Base-by-base conservation (phyloP, 352 stramenopile species). In the Pilasporangium apinafurcum region DNA sequence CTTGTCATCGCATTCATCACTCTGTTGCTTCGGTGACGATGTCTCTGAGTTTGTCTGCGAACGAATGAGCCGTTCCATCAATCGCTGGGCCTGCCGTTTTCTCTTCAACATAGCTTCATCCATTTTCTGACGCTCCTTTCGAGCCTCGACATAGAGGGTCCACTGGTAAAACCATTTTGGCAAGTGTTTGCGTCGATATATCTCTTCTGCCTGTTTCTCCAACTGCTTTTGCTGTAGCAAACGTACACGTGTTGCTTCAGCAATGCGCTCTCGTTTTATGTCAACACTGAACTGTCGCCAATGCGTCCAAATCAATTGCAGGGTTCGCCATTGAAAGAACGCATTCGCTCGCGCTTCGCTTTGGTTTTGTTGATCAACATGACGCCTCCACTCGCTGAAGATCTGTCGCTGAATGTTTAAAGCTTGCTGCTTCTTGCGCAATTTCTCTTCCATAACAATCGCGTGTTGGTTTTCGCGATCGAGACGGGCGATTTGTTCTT, bases 111-210 rank as follows among this genome's bases (percentile, higher is more conserved):
- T 53, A 12, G 59, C 56, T 2, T 39, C 5, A 31, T 60, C 46
- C 9, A 58, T 28, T n/a, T 44, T 37, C n/a, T 44, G 44, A 10
- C 49, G 50, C 8, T 82, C 62, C 32, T 66, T 67, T 21, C 38
- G 22, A 13, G 61, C 56, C 17, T 20, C 44, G 8, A 58, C 47
- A 14, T 45, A 53, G 14, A 30, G 37, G 1, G n/a, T 35, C 76
- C 76, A 88, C 4, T 32, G 54, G 33, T 80, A 74, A 41, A 88
- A 86, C 68, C 54, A 78, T 21, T 39, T 42, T 0, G 71, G 58
- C 16, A 88, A 37, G 16, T 50, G 52, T 28, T 55, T 71, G 3
- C 38, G 27, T 3, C 69, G 62, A 44, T 59, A 46, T 41, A 83
- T 78, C 9, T 40, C 24, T 8, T 62, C 45, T 0, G 72, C 76